Conservation (phyloP, 306 rosid genomes). For the Argentina anserina region DNA sequence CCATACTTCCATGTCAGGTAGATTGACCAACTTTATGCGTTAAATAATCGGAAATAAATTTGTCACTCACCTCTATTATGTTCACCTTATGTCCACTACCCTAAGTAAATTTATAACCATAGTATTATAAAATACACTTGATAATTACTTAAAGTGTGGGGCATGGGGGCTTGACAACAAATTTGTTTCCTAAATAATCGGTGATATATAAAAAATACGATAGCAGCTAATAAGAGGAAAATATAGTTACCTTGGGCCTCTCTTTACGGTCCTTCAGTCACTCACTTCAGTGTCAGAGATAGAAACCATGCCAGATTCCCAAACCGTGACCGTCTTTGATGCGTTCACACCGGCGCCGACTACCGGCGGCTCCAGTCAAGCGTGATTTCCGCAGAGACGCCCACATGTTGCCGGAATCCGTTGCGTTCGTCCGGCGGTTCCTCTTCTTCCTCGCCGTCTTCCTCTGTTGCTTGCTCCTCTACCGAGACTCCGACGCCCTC, state of each 20-base stretch:
- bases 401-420: constrained; percentile 12
- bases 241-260: background rate
- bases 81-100: too few species aligned
- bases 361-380: background rate
- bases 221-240: background rate
- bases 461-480: constrained; percentile 47
- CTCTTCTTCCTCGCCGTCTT: constrained; percentile 46
- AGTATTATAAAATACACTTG: too few species aligned
- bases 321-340: background rate
- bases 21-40: too few species aligned
- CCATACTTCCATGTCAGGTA: too few species aligned
- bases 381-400: background rate
- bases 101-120: too few species aligned
- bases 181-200: too few species aligned
- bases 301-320: background rate
- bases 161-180: too few species aligned
- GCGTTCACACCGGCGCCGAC: constrained; percentile 19
- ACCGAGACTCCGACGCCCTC: constrained; percentile 42
- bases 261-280: background rate
- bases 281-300: background rate
- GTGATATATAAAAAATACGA: too few species aligned
- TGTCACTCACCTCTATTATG: too few species aligned
- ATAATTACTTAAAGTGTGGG: too few species aligned
- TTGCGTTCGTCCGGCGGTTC: background rate
- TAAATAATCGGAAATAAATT: too few species aligned